Evolutionary conservation across 1,284 basidiomycete genomes (phyloP).

Genomic region (Exobasidium cylindrosporum): DNA sequence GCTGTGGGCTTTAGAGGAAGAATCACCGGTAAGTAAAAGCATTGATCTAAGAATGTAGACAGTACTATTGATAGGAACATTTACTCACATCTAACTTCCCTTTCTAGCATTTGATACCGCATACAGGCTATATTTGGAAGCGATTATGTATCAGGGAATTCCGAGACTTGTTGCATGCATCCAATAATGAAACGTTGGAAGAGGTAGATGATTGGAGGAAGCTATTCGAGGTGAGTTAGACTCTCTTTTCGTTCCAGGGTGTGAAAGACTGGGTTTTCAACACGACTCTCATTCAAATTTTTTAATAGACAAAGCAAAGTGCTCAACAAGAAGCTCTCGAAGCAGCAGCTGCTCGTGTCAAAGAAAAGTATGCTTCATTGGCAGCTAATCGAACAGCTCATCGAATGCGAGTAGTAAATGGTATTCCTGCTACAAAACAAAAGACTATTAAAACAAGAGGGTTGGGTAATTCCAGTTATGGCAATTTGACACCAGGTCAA

Average conservation of each 20-base stretch:
- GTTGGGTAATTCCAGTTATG: not conserved
- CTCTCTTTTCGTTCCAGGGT: too few relatives aligned
- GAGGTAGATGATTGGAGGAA: constrained; percentile 19
- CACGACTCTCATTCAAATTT: too few relatives aligned
- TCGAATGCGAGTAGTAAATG: not conserved
- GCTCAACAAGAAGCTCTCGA: constrained; percentile 33
- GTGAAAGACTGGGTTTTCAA: too few relatives aligned
- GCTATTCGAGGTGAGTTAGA: not conserved
- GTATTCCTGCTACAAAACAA: not conserved
- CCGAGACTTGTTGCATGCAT: constrained; percentile 26
- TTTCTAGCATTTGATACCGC: not conserved
- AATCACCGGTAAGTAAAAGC: constrained; percentile 30
- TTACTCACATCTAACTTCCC: too few relatives aligned
- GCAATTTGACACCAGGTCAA: not conserved
- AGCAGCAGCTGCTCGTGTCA: constrained; percentile 40
- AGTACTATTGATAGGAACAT: not conserved
- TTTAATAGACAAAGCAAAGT: too few relatives aligned
- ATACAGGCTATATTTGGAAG: constrained; percentile 34
- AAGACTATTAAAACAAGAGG: not conserved
- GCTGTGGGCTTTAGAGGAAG: constrained; percentile 37
- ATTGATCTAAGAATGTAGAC: constrained; percentile 25
- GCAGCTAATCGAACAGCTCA: not conserved
- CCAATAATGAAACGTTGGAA: constrained; percentile 6
- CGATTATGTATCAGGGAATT: constrained; percentile 41
- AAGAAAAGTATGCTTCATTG: constrained; percentile 27